Conservation (phyloP, 768 basidiomycete species). For the Ramaria rubella region DNA sequence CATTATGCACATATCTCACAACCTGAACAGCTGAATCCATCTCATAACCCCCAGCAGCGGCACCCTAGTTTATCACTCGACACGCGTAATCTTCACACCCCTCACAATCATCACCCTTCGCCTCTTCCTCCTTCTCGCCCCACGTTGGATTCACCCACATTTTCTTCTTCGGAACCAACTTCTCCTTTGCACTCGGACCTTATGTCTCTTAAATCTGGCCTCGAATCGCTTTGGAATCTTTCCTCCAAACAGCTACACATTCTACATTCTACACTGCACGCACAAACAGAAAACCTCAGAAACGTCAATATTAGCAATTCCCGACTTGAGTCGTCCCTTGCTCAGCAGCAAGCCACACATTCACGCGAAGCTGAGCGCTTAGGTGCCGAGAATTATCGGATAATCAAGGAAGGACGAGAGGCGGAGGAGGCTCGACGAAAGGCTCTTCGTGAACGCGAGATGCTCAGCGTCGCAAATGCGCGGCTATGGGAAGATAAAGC, state of each 20-base stretch:
- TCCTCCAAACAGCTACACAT: background rate
- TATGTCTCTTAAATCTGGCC: background rate
- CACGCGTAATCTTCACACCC: background rate
- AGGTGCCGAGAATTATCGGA: background rate
- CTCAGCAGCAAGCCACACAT: background rate
- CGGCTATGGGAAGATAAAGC: slow-evolving; percentile 4
- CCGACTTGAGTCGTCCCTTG: background rate
- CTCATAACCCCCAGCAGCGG: background rate
- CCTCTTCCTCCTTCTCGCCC: background rate
- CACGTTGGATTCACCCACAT: background rate
- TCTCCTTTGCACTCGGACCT: background rate
- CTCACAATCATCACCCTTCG: background rate
- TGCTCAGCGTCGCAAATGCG: background rate
- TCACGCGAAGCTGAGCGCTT: background rate
- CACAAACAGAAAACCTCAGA: background rate
- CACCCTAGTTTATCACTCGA: slow-evolving; percentile 1
- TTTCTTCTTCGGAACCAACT: background rate
- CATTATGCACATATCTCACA: background rate
- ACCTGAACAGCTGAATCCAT: background rate
- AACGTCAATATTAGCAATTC: background rate
- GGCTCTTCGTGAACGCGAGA: background rate
- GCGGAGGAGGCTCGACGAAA: background rate
- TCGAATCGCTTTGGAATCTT: background rate
- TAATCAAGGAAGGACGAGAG: background rate
- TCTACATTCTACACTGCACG: background rate